Percentiles rank a stretch among this genome's conserved stretches.
These are phyloP conservation scores for Hymenoscyphus occultus DNA, from an alignment of 2,329 filamentous ascomycete genomes.

Conservation along the genomic window DNA sequence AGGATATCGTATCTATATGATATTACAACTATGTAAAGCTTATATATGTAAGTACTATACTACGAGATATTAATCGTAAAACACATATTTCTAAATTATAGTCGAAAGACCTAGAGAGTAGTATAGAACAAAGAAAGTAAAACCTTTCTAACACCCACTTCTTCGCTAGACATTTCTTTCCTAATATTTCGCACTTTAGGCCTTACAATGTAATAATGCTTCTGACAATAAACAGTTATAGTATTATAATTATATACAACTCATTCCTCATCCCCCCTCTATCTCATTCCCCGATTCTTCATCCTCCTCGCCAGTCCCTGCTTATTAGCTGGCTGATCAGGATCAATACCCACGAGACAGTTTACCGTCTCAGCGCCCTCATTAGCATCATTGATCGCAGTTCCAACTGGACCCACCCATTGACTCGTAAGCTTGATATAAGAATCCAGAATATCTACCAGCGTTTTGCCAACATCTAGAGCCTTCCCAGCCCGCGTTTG, in stretches of 20 bases:
- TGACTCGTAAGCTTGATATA: constrained; percentile 5
- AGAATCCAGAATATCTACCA: constrained; percentile 3
- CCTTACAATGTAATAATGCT: neutral
- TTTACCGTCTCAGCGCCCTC: constrained; percentile 4
- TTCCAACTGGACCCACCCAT: constrained; percentile 1
- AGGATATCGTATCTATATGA: too few species aligned
- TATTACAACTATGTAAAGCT: too few species aligned
- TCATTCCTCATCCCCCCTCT: neutral
- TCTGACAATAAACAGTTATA: neutral
- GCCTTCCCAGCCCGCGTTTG: constrained; percentile 1
- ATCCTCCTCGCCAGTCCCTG: neutral
- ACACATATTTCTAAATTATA: too few species aligned
- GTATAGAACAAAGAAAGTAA: too few species aligned
- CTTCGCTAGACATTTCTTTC: too few species aligned
- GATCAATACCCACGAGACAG: constrained; percentile 5
- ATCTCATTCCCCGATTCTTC: neutral
- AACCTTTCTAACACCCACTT: too few species aligned
- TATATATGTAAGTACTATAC: too few species aligned
- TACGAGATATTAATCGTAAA: too few species aligned
- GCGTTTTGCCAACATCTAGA: neutral
- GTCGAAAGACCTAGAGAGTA: too few species aligned
- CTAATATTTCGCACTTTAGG: too few species aligned
- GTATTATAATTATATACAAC: neutral
- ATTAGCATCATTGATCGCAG: constrained; percentile 4
- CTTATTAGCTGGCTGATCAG: constrained; percentile 6